Percentiles rank a stretch among this genome's conserved stretches.
Evolutionary conservation across 1,284 basidiomycete species (phyloP).

Genomic region (Ustanciosporium gigantosporum): DNA sequence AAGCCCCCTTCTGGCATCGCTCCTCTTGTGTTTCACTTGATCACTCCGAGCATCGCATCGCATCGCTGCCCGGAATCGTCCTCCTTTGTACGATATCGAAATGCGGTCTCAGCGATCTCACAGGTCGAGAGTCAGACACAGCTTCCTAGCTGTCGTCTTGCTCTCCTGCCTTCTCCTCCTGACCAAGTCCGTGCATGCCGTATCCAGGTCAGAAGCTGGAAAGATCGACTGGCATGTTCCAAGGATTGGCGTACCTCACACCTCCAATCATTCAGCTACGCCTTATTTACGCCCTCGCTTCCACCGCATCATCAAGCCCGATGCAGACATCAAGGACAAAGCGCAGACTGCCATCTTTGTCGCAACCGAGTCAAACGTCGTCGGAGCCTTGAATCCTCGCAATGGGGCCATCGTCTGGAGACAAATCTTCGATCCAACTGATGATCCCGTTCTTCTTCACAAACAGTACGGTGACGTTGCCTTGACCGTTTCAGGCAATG

Average conservation of each 20-base stretch:
- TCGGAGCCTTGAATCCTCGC: slow-evolving; percentile 74
- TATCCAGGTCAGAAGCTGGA: slow-evolving; percentile 34
- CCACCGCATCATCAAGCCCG: slow-evolving; percentile 58
- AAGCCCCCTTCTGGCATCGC: too few species aligned
- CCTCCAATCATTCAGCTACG: slow-evolving; percentile 26
- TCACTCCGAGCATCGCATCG: too few species aligned
- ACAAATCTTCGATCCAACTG: slow-evolving; percentile 71
- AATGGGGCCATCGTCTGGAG: slow-evolving; percentile 83
- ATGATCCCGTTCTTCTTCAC: slow-evolving; percentile 74
- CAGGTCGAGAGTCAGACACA: too few species aligned
- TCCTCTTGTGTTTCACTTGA: too few species aligned
- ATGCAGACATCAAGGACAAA: slow-evolving; percentile 47
- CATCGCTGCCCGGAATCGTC: too few species aligned
- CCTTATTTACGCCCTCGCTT: slow-evolving; percentile 53
- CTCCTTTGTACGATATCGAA: too few species aligned
- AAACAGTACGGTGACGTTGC: slow-evolving; percentile 65
- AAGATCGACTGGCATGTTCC: slow-evolving; percentile 46
- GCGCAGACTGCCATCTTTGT: slow-evolving; percentile 69
- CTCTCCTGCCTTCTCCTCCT: slow-evolving; percentile 5
- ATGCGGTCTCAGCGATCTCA: too few species aligned
- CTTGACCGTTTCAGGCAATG: slow-evolving; percentile 74
- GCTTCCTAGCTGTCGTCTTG: slow-evolving; percentile 9
- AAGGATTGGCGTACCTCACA: slow-evolving; percentile 36
- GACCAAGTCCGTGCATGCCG: slow-evolving; percentile 1
- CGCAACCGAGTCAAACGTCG: slow-evolving; percentile 75